A percentile compares a stretch with the other conserved stretches of the same genome.
Evolutionary conservation across 106 monocot species (phyloP).

Genomic region (Alisma plantagoaquatica): DNA sequence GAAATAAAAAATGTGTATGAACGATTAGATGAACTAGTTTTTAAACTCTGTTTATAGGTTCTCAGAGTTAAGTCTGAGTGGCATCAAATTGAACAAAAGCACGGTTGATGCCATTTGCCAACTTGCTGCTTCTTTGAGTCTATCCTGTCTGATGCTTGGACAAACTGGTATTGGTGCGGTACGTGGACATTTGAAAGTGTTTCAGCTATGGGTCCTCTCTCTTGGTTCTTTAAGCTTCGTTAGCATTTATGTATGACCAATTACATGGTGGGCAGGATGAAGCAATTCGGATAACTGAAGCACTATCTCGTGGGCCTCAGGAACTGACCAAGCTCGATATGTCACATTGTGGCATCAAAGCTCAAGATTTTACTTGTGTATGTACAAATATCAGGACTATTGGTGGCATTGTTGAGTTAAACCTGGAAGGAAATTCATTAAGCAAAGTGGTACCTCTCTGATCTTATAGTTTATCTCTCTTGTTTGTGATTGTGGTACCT

Average conservation of each 20-base stretch:
- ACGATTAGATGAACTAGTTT: background rate
- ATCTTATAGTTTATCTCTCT: too few relatives aligned
- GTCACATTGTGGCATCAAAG: slow-evolving; percentile 54
- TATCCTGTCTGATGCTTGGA: slow-evolving; percentile 63
- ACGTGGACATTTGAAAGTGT: slow-evolving; percentile 6
- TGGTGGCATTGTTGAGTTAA: slow-evolving; percentile 46
- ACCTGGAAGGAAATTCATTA: slow-evolving; percentile 69
- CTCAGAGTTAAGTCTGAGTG: slow-evolving; percentile 71
- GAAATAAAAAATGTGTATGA: background rate
- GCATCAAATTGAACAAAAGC: slow-evolving; percentile 67
- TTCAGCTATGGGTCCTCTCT: background rate
- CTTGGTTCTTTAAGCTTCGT: background rate
- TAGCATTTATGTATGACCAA: background rate
- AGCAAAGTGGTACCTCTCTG: slow-evolving; percentile 47
- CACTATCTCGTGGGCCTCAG: slow-evolving; percentile 42
- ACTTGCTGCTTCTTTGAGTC: slow-evolving; percentile 43
- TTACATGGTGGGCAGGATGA: slow-evolving; percentile 30
- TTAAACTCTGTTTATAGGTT: slow-evolving; percentile 31
- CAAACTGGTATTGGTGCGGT: slow-evolving; percentile 63
- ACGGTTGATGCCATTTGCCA: slow-evolving; percentile 53
- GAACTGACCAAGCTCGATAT: slow-evolving; percentile 82
- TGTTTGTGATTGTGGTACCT: too few relatives aligned
- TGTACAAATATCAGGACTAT: slow-evolving; percentile 25
- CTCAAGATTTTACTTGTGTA: slow-evolving; percentile 35
- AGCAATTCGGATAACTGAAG: slow-evolving; percentile 41